phyloP scores from a whole-genome alignment of 495 filamentous ascomycete genomes.

The Aspergillus bertholletiae region DNA sequence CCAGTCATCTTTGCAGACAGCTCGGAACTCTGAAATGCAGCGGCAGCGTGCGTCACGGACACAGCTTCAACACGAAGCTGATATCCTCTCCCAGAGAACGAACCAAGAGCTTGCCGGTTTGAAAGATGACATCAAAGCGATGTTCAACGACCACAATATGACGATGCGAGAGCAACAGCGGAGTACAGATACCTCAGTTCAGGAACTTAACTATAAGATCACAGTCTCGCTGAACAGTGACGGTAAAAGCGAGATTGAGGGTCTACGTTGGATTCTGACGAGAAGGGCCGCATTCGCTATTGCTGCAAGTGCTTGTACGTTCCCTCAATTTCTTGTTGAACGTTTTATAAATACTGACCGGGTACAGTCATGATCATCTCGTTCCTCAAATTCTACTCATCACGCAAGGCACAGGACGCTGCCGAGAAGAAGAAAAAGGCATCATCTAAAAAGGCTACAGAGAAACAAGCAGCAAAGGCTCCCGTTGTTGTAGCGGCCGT shows the following conservation, averaged over 20 bases:
- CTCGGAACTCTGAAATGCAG: slow-evolving; percentile 52
- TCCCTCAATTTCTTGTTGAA: neutral
- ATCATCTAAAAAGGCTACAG: slow-evolving; percentile 26
- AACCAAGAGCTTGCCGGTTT: slow-evolving; percentile 74
- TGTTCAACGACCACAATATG: slow-evolving; percentile 98
- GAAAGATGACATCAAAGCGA: slow-evolving; percentile 87
- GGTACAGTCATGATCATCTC: slow-evolving; percentile 43
- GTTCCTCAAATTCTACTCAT: slow-evolving; percentile 45
- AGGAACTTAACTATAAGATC: slow-evolving; percentile 92
- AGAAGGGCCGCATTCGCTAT: slow-evolving; percentile 81
- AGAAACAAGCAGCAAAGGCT: slow-evolving; percentile 22
- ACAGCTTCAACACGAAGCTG: slow-evolving; percentile 87
- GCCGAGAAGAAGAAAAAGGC: slow-evolving; percentile 32
- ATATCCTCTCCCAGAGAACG: slow-evolving; percentile 79
- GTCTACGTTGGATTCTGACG: slow-evolving; percentile 85
- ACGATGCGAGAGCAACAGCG: slow-evolving; percentile 80
- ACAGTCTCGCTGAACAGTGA: slow-evolving; percentile 82
- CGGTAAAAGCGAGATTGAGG: slow-evolving; percentile 85
- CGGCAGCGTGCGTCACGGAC: slow-evolving; percentile 75
- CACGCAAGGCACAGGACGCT: slow-evolving; percentile 25
- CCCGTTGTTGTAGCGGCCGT: slow-evolving; percentile 9
- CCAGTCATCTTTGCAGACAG: slow-evolving; percentile 66
- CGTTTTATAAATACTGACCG: slow-evolving; percentile 19
- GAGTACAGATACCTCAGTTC: slow-evolving; percentile 75
- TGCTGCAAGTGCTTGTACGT: slow-evolving; percentile 41